Base-by-base conservation (phyloP, 495 filamentous ascomycete genomes). In the Evernia prunastri region DNA sequence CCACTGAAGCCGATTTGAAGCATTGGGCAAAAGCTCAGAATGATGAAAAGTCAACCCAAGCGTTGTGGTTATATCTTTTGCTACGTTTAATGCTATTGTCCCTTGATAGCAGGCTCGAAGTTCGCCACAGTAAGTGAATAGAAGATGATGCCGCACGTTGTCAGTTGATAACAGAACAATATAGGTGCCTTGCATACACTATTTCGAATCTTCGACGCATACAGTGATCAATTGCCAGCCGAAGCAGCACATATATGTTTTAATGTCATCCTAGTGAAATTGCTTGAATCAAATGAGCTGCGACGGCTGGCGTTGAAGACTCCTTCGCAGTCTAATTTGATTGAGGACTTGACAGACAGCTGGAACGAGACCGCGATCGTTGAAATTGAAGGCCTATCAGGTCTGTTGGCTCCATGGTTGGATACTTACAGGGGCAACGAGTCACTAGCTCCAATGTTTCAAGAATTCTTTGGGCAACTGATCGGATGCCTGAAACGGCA, bases 131-230 rank as follows among this genome's bases (percentile, higher is more conserved):
- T 81, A 72, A 71, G 79, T 69, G 1, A 51, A 29, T 20, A 17
- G 25, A 31, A 33, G 54, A 40, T 11, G 8, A 36, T n/a, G 20
- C 25, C 40, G n/a, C 42, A 17, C 39, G 58, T 27, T 45, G 35
- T 56, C 68, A 51, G 13, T 20, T 35, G 20, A 42, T 23, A 56
- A 63, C 17, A 59, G 40, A 45, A 20, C 27, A 37, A 6, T 27
- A 27, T 58, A 84, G 80, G 81, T 63, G 89, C 92, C 9, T 86
- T 97, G 39, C 92, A 96, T 71, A 96, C 92, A 0, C 76, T 97
- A 20, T 82, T 97, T 61, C 82, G 92, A 43, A 97, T 97, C 59
- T 91, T 97, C 66, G 90, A 95, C 74, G 91, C 89, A 6, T 91
- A 92, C 64, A 92, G 89, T 35, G 89, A 93, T 68, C 86, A 87